Conservation (phyloP, 1,284 basidiomycete species). For the Ganoderma sinense region DNA sequence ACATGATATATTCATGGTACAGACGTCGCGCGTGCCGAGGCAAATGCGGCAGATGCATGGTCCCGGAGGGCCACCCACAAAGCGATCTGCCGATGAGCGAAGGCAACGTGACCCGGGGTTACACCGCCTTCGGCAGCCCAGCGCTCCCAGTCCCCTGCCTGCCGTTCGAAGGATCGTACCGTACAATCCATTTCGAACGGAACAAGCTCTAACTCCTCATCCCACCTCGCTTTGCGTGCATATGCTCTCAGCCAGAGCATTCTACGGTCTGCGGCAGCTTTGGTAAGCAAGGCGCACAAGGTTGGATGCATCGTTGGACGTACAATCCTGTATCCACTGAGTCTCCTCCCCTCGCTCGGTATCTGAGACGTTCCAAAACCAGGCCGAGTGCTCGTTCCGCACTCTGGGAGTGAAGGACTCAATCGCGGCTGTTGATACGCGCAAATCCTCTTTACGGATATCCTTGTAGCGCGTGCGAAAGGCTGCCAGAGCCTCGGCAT, state of each 20-base stretch:
- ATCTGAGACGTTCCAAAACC: conserved; percentile 10
- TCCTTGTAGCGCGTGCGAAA: not conserved
- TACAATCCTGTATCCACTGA: not conserved
- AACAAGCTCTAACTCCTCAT: conserved; percentile 3
- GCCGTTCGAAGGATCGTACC: not conserved
- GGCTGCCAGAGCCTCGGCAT: not conserved
- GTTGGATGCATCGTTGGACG: too few relatives aligned
- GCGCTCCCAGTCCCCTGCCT: not conserved
- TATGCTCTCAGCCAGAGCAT: conserved; percentile 5
- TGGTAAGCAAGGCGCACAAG: too few relatives aligned
- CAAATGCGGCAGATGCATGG: not conserved
- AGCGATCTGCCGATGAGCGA: not conserved
- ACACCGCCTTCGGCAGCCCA: not conserved
- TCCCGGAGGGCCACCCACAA: not conserved
- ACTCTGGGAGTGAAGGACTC: conserved; percentile 5
- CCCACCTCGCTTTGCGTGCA: not conserved
- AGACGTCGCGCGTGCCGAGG: not conserved
- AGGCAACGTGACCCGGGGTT: not conserved
- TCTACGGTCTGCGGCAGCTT: not conserved
- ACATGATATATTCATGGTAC: not conserved
- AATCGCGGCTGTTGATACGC: not conserved
- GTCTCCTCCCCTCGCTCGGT: not conserved
- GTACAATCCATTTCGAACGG: conserved; percentile 12
- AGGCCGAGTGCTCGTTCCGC: not conserved
- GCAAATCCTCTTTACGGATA: conserved; percentile 1